A percentile compares a stretch with the other conserved stretches of the same genome.
These are phyloP conservation scores for Microthyrium microscopicum DNA, from an alignment of 2,329 filamentous ascomycete genomes.

Conservation along the genomic window DNA sequence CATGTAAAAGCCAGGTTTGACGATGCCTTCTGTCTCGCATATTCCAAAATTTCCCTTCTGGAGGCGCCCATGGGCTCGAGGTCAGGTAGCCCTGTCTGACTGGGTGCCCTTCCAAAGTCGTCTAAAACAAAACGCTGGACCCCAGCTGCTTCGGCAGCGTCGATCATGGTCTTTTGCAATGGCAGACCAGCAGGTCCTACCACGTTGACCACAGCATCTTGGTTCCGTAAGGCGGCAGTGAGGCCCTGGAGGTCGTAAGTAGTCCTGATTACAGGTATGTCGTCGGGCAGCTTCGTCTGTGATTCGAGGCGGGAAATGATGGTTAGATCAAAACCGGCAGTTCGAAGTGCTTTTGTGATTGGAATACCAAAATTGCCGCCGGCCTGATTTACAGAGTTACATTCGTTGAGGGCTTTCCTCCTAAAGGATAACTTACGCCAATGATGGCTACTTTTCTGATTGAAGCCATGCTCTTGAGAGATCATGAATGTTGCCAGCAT, in stretches of 20 bases:
- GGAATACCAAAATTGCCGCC: constrained; percentile 12
- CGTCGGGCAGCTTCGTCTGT: not conserved
- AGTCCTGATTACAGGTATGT: constrained; percentile 6
- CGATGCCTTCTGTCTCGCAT: no score
- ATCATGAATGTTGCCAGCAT: no score
- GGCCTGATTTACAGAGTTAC: constrained; percentile 7
- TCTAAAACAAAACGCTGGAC: constrained; percentile 10
- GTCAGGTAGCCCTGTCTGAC: no score
- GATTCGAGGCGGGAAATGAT: constrained; percentile 6
- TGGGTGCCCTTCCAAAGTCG: no score
- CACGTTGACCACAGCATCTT: constrained; percentile 11
- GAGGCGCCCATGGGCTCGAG: no score
- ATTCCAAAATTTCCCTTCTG: no score
- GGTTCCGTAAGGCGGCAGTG: constrained; percentile 8
- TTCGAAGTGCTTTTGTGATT: constrained; percentile 9
- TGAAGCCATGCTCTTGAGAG: not conserved
- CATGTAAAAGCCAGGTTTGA: no score
- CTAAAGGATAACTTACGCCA: not conserved
- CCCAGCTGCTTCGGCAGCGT: constrained; percentile 9
- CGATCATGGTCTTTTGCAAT: constrained; percentile 8
- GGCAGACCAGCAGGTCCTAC: constrained; percentile 9
- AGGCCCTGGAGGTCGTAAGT: constrained; percentile 3
- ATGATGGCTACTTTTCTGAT: constrained; percentile 1
- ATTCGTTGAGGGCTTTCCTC: no score
- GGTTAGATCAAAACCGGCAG: constrained; percentile 5